Conservation (phyloP, 2,329 filamentous ascomycete species). For the Mycosphaerella arachidis region DNA sequence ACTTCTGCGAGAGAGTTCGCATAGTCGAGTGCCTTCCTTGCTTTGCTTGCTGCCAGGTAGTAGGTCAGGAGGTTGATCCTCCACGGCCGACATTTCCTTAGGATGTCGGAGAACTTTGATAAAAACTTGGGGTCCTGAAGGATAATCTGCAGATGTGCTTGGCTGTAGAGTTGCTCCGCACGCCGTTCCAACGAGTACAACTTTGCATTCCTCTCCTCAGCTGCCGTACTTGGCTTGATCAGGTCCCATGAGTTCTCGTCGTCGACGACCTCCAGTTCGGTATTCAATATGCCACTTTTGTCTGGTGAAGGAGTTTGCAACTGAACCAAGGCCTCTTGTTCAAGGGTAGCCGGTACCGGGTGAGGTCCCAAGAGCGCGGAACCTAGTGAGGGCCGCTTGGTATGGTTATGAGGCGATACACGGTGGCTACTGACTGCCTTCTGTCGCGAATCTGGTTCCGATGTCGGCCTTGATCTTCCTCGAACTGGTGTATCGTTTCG, state of each 20-base stretch:
- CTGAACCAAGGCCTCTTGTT: constrained; percentile 11
- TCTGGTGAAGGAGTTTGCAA: constrained; percentile 18
- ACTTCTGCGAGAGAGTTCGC: constrained; percentile 62
- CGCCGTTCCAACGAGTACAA: constrained; percentile 18
- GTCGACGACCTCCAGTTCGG: constrained; percentile 12
- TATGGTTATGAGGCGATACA: neutral
- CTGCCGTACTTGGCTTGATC: constrained; percentile 8
- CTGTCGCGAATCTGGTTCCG: neutral
- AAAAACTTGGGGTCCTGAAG: constrained; percentile 14
- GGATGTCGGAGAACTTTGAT: constrained; percentile 14
- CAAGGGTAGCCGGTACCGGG: constrained; percentile 1
- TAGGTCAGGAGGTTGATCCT: constrained; percentile 13
- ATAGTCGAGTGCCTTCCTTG: constrained; percentile 64
- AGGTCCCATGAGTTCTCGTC: constrained; percentile 17
- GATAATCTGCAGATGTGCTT: constrained; percentile 16
- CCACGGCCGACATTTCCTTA: constrained; percentile 16
- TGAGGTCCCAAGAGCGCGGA: neutral
- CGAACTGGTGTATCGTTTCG: neutral
- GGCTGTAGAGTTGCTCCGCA: constrained; percentile 17
- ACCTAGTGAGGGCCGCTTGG: neutral
- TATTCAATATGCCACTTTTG: constrained; percentile 13
- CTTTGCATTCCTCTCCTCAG: neutral
- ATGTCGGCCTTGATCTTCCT: neutral
- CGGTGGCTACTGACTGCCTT: neutral
- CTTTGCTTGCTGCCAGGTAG: constrained; percentile 45